Conservation (phyloP, 176 grass and related monocot genomes). For the Hordeum vulgare region DNA sequence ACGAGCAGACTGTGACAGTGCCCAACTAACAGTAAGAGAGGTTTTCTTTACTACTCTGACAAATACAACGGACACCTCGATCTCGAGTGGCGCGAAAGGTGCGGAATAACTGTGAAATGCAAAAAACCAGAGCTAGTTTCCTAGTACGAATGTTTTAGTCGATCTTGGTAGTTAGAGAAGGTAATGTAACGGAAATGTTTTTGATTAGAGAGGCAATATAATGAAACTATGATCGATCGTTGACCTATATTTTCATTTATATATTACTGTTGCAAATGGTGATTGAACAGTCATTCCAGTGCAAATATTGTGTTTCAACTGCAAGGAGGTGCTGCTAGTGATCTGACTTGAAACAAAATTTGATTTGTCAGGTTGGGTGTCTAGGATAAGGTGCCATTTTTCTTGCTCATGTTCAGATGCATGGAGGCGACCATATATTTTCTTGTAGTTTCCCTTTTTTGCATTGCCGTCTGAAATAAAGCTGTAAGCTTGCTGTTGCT, state of each 20-base stretch:
- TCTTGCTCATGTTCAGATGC: neutral
- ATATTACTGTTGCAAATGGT: neutral
- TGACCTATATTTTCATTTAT: neutral
- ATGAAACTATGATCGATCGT: neutral
- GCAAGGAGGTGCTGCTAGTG: neutral
- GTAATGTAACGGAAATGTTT: neutral
- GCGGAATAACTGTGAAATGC: neutral
- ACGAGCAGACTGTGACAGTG: neutral
- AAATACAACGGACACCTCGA: neutral
- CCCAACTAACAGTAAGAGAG: neutral
- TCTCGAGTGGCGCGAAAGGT: neutral
- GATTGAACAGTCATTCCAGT: neutral
- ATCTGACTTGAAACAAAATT: neutral
- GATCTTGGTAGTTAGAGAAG: constrained; percentile 5
- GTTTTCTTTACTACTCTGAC: neutral
- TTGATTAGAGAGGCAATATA: constrained; percentile 2
- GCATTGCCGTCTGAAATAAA: neutral
- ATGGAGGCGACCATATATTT: neutral
- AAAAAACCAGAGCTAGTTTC: neutral
- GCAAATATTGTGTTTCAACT: neutral
- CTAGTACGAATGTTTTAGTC: neutral
- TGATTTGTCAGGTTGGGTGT: neutral
- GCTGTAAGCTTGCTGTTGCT: neutral
- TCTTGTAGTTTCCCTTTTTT: neutral
- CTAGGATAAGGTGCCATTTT: neutral